These are phyloP conservation scores for Pistacia integerrima DNA, from an alignment of 345 rosid genomes.

Conservation along the genomic window DNA sequence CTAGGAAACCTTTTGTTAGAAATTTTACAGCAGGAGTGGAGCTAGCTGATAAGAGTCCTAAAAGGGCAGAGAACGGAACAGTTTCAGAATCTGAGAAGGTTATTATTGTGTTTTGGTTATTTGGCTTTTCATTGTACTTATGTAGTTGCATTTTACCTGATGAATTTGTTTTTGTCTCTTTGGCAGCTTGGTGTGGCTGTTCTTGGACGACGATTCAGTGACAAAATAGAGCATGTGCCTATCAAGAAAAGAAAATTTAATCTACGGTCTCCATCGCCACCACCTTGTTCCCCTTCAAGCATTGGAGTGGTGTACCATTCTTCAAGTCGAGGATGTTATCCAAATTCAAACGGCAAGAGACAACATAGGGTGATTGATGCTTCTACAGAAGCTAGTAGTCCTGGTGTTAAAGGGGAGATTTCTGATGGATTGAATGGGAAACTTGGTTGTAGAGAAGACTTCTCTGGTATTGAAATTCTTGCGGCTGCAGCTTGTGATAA, in stretches of 20 bases:
- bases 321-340: slow-evolving; percentile 11
- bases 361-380: slow-evolving; percentile 8
- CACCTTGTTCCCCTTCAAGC: slow-evolving; percentile 15
- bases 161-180: slow-evolving; percentile 1
- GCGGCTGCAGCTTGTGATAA: slow-evolving; percentile 56
- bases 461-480: slow-evolving; percentile 65
- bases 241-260: slow-evolving; percentile 52
- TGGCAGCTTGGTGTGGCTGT: slow-evolving; percentile 60
- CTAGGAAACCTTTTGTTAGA: slow-evolving; percentile 34
- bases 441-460: slow-evolving; percentile 37
- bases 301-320: slow-evolving; percentile 27
- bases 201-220: slow-evolving; percentile 49
- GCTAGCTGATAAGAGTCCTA: slow-evolving; percentile 26
- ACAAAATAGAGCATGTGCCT: slow-evolving; percentile 48
- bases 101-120: slow-evolving; percentile 14
- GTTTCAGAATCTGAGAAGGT: slow-evolving; percentile 62
- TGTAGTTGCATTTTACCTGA: not conserved
- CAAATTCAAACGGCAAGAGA: slow-evolving; percentile 6
- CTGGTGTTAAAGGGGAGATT: slow-evolving; percentile 20
- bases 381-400: slow-evolving; percentile 7
- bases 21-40: slow-evolving; percentile 24
- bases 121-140: slow-evolving; percentile 1
- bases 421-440: slow-evolving; percentile 19
- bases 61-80: slow-evolving; percentile 16
- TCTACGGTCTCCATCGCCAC: slow-evolving; percentile 31